Evolutionary conservation across 805 yeast species (phyloP).

Genomic region (Kodamaea neixiangensis): DNA sequence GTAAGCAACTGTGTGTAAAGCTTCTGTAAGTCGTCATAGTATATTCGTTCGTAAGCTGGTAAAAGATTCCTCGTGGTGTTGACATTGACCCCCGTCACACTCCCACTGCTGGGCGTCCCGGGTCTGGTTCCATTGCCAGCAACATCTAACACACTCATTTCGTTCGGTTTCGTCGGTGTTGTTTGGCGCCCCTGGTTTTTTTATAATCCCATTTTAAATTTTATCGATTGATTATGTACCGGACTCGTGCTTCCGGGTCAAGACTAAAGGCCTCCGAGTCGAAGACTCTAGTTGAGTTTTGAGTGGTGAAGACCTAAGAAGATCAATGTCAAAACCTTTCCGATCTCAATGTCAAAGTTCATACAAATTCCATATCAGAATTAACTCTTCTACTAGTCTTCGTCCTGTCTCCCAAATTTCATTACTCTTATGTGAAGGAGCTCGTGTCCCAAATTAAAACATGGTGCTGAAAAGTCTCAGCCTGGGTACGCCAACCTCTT

Average conservation of each 20-base stretch:
- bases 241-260: not conserved
- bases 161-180: conserved; percentile 2
- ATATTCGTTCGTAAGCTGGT: conserved; percentile 40
- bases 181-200: conserved; percentile 7
- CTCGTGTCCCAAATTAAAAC: no score
- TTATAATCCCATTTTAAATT: not conserved
- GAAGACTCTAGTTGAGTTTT: no score
- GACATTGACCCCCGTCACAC: not conserved
- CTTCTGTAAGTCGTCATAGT: conserved; percentile 28
- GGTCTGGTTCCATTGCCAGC: conserved; percentile 11
- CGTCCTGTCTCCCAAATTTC: no score
- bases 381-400: no score
- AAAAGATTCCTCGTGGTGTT: conserved; percentile 14
- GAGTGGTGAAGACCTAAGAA: no score
- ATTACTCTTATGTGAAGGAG: no score
- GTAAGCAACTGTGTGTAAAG: conserved; percentile 31
- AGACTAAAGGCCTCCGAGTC: no score
- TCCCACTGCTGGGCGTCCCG: conserved; percentile 13
- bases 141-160: conserved; percentile 1
- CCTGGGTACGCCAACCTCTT: no score
- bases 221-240: not conserved
- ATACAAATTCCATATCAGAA: no score
- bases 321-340: no score
- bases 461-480: no score
- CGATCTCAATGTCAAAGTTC: no score